phyloP scores from a whole-genome alignment of 2,329 filamentous ascomycete genomes.

The Aspergillus japonicus region DNA sequence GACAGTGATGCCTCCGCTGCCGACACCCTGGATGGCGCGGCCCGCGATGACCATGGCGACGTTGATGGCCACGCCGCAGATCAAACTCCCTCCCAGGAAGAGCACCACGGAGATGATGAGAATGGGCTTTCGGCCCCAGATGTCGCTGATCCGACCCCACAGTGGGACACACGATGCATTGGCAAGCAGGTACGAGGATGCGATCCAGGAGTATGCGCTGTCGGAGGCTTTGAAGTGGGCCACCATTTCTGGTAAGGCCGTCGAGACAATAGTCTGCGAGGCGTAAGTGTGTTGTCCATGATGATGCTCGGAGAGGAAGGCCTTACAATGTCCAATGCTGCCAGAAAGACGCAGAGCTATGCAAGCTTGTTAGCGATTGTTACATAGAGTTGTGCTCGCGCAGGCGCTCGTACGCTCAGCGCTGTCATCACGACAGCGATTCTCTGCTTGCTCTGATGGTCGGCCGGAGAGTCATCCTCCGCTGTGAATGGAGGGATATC shows the following conservation, averaged over 20 bases:
- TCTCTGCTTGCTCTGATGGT: constrained; percentile 1
- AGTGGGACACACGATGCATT: constrained; percentile 40
- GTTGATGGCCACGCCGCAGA: constrained; percentile 52
- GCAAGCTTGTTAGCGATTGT: not conserved
- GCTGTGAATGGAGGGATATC: not conserved
- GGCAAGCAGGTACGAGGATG: constrained; percentile 36
- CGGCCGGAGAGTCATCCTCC: not conserved
- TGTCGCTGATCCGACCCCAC: constrained; percentile 47
- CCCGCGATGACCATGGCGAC: constrained; percentile 59
- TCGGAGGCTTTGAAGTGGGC: constrained; percentile 31
- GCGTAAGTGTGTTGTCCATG: not conserved
- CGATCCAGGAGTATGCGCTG: constrained; percentile 41
- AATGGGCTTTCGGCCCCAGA: constrained; percentile 60
- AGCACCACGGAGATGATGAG: constrained; percentile 55
- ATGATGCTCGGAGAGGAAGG: not conserved
- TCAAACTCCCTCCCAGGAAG: constrained; percentile 57
- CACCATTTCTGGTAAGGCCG: constrained; percentile 38
- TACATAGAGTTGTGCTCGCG: not conserved
- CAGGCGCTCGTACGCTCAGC: not conserved
- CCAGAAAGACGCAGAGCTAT: constrained; percentile 3
- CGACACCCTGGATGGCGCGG: constrained; percentile 58
- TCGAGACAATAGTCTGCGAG: constrained; percentile 31
- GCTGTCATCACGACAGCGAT: not conserved
- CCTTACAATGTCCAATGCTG: not conserved
- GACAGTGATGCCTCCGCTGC: constrained; percentile 57